phyloP scores from a whole-genome alignment of 2,329 filamentous ascomycete genomes.

The Colletotrichum eremochloae region DNA sequence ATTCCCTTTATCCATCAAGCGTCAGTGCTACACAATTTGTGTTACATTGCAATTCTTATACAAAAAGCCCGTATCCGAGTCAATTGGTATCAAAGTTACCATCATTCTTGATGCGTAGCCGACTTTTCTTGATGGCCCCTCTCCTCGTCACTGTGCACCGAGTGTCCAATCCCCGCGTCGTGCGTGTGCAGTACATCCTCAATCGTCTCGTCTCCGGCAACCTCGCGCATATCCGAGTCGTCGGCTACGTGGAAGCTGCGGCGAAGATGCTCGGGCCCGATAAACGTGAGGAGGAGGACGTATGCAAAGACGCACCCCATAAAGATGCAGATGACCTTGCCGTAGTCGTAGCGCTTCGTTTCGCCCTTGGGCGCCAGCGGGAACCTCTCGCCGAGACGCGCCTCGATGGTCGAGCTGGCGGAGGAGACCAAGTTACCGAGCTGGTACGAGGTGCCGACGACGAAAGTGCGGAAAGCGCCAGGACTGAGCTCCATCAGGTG shows the following conservation, averaged over 20 bases:
- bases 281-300: slow-evolving; percentile 70
- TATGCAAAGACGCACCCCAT: slow-evolving; percentile 85
- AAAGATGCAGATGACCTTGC: slow-evolving; percentile 90
- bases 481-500: slow-evolving; percentile 84
- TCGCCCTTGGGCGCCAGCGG: slow-evolving; percentile 72
- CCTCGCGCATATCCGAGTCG: slow-evolving; percentile 62
- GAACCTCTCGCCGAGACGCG: slow-evolving; percentile 80
- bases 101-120: slow-evolving; percentile 36
- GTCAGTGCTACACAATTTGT: background rate
- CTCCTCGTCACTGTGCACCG: slow-evolving; percentile 26
- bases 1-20: slow-evolving; percentile 5
- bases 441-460: slow-evolving; percentile 81
- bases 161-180: background rate
- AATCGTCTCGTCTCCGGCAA: slow-evolving; percentile 56
- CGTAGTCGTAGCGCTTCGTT: slow-evolving; percentile 75
- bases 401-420: slow-evolving; percentile 81
- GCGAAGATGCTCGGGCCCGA: slow-evolving; percentile 70
- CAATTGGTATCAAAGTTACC: no score
- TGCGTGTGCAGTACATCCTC: slow-evolving; percentile 27
- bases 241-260: slow-evolving; percentile 65
- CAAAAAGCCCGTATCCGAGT: background rate
- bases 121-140: slow-evolving; percentile 38
- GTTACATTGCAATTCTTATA: background rate
- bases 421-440: slow-evolving; percentile 81
- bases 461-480: slow-evolving; percentile 79